Evolutionary conservation across 176 grass and related monocot genomes (phyloP), one percentile per base, ranked within the genome.

Genomic region (Aegilops umbellulata): DNA sequence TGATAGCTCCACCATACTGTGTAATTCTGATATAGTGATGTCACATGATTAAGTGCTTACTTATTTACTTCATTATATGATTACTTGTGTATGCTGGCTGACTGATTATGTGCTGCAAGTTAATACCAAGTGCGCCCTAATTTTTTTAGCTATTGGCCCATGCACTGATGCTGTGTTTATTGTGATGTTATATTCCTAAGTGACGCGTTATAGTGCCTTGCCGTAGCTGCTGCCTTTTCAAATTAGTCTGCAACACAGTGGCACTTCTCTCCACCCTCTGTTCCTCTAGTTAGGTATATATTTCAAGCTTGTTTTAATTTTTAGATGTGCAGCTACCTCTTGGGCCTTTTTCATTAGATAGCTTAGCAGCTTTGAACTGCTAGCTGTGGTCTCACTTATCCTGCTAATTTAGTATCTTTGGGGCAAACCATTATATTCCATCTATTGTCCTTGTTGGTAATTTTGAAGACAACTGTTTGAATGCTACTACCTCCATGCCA

Each of bases 231-330:
- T 22, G 25, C 16, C 76, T 86, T 63, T 20, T 69, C 25, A 81
- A 76, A 25, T 14, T 32, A 23, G 16, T 8, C 26, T 69, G 15
- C 11, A 80, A 39, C 66, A 65, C 17, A 7, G 27, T n/a, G 16
- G 6, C 36, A 41, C 32, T 65, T 80, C 5, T 74, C 5, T 77
- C 39, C 20, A 13, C 34, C 70, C 13, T 30, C 42, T 58, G 53
- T 58, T 58, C 53, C 53, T 58, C 53, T 76, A 51, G 42, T 44
- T 75, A 77, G 27, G 46, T 24, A 38, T 41, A 20, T 80, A 25
- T 57, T 38, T 79, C 34, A 82, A 53, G 42, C 64, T 82, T n/a
- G n/a, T n/a, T n/a, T n/a, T n/a, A n/a, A n/a, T n/a, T 7, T 69
- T 27, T 35, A 30, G 16, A 42, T 42, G 49, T 61, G 51, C 51